A percentile compares a stretch with the other conserved stretches of the same genome.
These are phyloP conservation scores for Phytomonas francai DNA, from an alignment of 208 protist genomes.

Conservation along the genomic window DNA sequence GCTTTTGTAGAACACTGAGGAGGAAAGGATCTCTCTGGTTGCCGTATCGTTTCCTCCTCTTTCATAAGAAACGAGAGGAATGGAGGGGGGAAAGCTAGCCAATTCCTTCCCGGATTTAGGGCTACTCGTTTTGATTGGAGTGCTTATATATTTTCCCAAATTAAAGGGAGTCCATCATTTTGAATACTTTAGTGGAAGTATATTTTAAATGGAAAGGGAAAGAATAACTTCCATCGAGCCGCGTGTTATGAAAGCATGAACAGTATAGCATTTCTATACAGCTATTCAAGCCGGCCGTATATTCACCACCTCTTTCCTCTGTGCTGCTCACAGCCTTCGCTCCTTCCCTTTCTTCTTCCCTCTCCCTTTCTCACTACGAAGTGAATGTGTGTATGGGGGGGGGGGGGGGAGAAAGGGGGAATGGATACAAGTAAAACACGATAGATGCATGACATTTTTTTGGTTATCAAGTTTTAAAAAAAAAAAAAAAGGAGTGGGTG, in stretches of 20 bases:
- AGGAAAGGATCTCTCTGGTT: not conserved
- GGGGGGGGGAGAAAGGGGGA: no score
- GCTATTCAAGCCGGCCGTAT: not conserved
- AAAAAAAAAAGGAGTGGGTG: not conserved
- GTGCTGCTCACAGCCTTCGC: not conserved
- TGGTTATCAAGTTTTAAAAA: not conserved
- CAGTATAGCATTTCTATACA: constrained; percentile 1
- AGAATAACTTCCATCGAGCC: not conserved
- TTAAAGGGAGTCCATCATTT: no score
- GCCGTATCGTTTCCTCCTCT: constrained; percentile 9
- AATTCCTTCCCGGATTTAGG: no score
- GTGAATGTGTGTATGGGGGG: not conserved
- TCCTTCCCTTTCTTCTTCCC: not conserved
- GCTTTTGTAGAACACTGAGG: not conserved
- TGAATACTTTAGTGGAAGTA: not conserved
- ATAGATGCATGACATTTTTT: not conserved
- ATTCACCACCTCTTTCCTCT: not conserved
- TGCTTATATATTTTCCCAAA: no score
- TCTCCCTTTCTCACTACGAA: no score
- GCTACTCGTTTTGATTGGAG: no score
- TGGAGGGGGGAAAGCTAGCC: no score
- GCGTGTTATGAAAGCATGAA: not conserved
- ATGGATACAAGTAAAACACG: not conserved
- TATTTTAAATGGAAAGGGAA: constrained; percentile 1
- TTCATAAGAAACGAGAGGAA: not conserved